Evolutionary conservation across 164 flowering plant genomes (phyloP), one percentile per base, ranked within the genome.

Genomic region (Berberis thunbergii): DNA sequence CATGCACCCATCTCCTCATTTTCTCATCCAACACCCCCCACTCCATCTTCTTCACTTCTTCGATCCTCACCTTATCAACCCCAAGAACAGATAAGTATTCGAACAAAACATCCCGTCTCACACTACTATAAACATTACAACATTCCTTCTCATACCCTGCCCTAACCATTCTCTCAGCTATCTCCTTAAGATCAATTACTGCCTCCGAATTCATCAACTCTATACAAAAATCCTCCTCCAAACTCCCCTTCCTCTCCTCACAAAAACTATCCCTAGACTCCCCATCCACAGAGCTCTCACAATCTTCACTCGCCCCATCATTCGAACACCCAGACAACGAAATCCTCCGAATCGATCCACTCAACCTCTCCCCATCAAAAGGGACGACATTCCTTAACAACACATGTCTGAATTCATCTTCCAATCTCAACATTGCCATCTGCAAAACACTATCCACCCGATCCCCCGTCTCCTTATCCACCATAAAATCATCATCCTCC

Each of bases 361-460:
- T 74, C 7, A 89, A 73, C 59, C 80, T 67, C 8, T 77, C 89
- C 0, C 83, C 76, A 56, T 86, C 86, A 2, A 83, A 67, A 1
- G 83, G 83, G n/a, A 77, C 67, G 0, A 79, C 74, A 50, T 73
- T 79, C 41, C 78, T 63, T 6, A 75, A 64, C 64, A 86, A 62
- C 40, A 83, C 63, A 42, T 67, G 74, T 5, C 83, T 72, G 59
- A 86, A 80, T 70, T 86, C 92, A 12, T 84, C 89, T 80, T 86
- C 87, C 59, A 86, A 62, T 50, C 69, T 72, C 40, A 76, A 59
- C 92, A 86, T 84, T 5, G 92, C 92, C 41, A 75, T 5, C 60
- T 83, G 86, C 3, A 84, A n/a, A 7, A 78, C 78, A 26, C 61
- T 75, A 73, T 84, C 86, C 0, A 83, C 83, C 0, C 85, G 77